Percentiles rank a stretch among this genome's conserved stretches.
Conservation (phyloP, 2,329 filamentous ascomycete genomes). For the Fusarium heterosporum region DNA sequence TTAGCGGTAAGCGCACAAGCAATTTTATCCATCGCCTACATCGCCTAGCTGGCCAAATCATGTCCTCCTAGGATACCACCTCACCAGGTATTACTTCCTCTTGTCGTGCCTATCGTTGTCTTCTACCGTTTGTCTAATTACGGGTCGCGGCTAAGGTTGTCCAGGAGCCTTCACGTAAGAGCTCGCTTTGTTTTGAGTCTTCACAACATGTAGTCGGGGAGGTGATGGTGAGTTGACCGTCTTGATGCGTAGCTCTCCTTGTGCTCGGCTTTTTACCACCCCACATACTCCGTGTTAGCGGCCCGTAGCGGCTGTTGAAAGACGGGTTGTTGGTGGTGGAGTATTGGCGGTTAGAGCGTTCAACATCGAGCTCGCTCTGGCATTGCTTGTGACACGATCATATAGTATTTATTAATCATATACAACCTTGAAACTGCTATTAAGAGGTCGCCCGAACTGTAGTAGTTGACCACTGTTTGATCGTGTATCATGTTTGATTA, state of each 20-base stretch:
- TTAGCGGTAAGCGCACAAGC: conserved; percentile 27
- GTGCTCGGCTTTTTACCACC: conserved; percentile 29
- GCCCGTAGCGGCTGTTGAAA: conserved; percentile 45
- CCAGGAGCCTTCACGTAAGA: conserved; percentile 15
- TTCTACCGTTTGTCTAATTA: conserved; percentile 9
- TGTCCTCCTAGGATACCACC: not conserved
- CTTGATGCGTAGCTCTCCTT: conserved; percentile 34
- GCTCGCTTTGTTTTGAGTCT: not conserved
- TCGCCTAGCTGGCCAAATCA: not conserved
- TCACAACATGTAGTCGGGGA: conserved; percentile 24
- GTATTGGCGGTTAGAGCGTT: conserved; percentile 26
- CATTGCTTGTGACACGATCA: conserved; percentile 31
- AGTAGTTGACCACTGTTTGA: conserved; percentile 2
- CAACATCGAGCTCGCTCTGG: conserved; percentile 20
- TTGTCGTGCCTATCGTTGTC: not conserved
- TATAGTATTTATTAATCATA: conserved; percentile 39
- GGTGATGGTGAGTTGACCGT: conserved; percentile 30
- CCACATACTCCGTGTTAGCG: conserved; percentile 43
- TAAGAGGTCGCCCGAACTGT: conserved; percentile 1
- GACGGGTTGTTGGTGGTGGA: conserved; percentile 35
- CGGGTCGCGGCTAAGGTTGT: conserved; percentile 28
- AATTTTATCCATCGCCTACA: conserved; percentile 4
- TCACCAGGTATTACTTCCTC: conserved; percentile 1
- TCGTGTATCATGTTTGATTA: not conserved
- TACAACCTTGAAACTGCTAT: conserved; percentile 16